Percentiles rank a stretch among this genome's conserved stretches.
These are phyloP conservation scores for Apocynum venetum DNA, from an alignment of 257 asterid species.

Conservation along the genomic window DNA sequence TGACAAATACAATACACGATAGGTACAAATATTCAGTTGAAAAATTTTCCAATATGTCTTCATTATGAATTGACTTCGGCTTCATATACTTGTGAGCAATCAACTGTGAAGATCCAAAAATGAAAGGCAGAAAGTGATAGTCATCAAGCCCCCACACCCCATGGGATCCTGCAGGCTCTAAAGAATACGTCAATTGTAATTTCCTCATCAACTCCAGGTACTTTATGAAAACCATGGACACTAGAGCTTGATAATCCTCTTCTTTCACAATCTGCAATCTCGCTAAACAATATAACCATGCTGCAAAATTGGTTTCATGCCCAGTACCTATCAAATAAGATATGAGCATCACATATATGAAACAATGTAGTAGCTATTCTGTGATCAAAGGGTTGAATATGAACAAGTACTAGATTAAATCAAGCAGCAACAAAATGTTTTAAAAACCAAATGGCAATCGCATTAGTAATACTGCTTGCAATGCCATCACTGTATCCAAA, in stretches of 20 bases:
- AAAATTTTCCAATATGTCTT: slow-evolving; percentile 83
- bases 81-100: slow-evolving; percentile 94
- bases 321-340: slow-evolving; percentile 61
- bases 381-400: neutral
- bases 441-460: neutral
- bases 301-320: slow-evolving; percentile 87
- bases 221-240: slow-evolving; percentile 58
- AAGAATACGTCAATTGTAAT: slow-evolving; percentile 63
- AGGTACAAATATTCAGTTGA: slow-evolving; percentile 71
- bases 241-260: slow-evolving; percentile 84
- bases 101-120: slow-evolving; percentile 89
- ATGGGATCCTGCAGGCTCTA: slow-evolving; percentile 97
- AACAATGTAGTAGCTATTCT: neutral
- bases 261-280: slow-evolving; percentile 62
- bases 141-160: slow-evolving; percentile 99
- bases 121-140: slow-evolving; percentile 84
- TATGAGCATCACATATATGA: neutral
- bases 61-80: slow-evolving; percentile 90
- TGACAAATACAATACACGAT: slow-evolving; percentile 65
- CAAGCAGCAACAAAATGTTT: neutral
- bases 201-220: slow-evolving; percentile 93
- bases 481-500: neutral
- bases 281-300: slow-evolving; percentile 89
- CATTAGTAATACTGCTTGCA: neutral
- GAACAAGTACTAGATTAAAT: neutral